These are phyloP conservation scores for Stenogyne calaminthoides DNA, from an alignment of 305 asterid species.

Conservation along the genomic window DNA sequence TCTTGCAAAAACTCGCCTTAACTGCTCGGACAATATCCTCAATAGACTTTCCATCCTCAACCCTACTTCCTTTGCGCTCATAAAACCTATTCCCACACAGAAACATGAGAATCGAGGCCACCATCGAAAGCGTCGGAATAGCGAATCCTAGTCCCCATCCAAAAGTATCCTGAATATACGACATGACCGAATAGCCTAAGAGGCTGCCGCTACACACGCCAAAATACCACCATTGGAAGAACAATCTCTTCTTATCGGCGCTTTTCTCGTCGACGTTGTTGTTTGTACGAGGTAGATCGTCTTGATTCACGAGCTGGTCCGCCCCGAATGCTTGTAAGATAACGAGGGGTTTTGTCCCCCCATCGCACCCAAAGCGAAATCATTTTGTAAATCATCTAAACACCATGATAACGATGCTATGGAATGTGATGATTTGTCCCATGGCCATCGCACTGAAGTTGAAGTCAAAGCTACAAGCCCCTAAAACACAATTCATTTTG, in stretches of 20 bases:
- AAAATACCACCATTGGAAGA: constrained; percentile 94
- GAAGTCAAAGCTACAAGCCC: constrained; percentile 84
- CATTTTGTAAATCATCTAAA: constrained; percentile 62
- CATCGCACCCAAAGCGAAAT: constrained; percentile 83
- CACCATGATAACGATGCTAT: constrained; percentile 56
- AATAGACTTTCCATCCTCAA: constrained; percentile 34
- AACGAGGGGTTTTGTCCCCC: constrained; percentile 91
- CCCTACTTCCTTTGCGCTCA: constrained; percentile 29
- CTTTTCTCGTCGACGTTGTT: constrained; percentile 18
- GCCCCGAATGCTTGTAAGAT: constrained; percentile 94
- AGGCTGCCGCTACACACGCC: constrained; percentile 89
- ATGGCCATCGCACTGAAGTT: constrained; percentile 63
- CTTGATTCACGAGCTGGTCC: constrained; percentile 60
- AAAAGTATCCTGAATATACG: constrained; percentile 75
- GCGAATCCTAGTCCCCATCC: constrained; percentile 98
- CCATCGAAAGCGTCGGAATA: constrained; percentile 66
- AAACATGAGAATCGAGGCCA: constrained; percentile 56
- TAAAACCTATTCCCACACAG: constrained; percentile 56
- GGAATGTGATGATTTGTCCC: constrained; percentile 40
- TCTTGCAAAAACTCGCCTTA: constrained; percentile 44
- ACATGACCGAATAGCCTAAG: constrained; percentile 71
- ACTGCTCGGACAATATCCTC: constrained; percentile 41
- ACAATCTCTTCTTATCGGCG: constrained; percentile 53
- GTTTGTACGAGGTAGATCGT: constrained; percentile 45
- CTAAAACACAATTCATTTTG: constrained; percentile 32